These are phyloP conservation scores for Porpolomopsis calyptriformis DNA, from an alignment of 768 basidiomycete species.

Conservation along the genomic window DNA sequence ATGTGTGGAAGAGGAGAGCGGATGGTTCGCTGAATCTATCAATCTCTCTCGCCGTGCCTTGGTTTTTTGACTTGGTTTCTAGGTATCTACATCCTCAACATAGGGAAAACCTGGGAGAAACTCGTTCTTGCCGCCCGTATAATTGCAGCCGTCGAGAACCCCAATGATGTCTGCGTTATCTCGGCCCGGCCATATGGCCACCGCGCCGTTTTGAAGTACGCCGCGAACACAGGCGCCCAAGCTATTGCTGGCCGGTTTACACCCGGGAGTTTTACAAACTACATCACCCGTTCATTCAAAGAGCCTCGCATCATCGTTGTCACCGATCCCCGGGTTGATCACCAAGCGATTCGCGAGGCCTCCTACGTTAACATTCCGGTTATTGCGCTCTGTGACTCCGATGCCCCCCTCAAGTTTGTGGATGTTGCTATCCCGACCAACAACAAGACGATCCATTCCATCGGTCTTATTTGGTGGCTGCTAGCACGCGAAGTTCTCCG, in stretches of 20 bases:
- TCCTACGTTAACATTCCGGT: constrained; percentile 99
- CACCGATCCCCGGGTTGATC: constrained; percentile 98
- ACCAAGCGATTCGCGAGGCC: constrained; percentile 99
- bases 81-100: constrained; percentile 96
- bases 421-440: constrained; percentile 98
- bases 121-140: constrained; percentile 95
- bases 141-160: constrained; percentile 96
- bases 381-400: constrained; percentile 97
- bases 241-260: constrained; percentile 99
- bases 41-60: constrained; percentile 7
- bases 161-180: constrained; percentile 95
- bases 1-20: constrained; percentile 92
- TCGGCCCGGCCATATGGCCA: constrained; percentile 98
- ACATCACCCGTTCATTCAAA: constrained; percentile 99
- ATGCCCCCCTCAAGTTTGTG: constrained; percentile 94
- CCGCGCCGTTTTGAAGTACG: constrained; percentile 98
- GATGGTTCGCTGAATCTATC: constrained; percentile 58
- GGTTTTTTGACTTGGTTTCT: too few relatives aligned
- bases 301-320: constrained; percentile 98
- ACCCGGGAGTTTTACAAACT: constrained; percentile 98
- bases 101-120: constrained; percentile 99
- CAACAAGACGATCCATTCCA: constrained; percentile 97
- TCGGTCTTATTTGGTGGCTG: constrained; percentile 97
- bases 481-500: constrained; percentile 96
- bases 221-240: constrained; percentile 95